Evolutionary conservation across 2,329 filamentous ascomycete genomes (phyloP), one percentile per base, ranked within the genome.

Genomic region (Beauveria varroae): DNA sequence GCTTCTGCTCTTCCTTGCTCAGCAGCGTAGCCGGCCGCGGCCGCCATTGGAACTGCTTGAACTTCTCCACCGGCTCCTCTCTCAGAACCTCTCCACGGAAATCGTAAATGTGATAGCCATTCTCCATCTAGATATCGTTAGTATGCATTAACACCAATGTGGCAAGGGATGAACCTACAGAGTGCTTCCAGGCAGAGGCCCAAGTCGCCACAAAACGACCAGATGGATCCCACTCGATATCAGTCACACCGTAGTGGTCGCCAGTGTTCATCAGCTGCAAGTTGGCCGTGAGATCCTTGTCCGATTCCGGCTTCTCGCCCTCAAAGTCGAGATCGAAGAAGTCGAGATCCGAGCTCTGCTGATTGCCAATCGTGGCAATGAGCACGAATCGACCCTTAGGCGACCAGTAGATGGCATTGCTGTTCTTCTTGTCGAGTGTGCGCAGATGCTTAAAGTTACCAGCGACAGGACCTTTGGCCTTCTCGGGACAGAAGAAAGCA

Each of bases 381-480:
- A 98, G 88, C 43, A 98, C 93, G 71, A 99, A 99, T 54, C 95
- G 88, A 59, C 95, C 95, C 75, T 88, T 91, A 26, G 95, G 95
- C 22, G 92, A 96, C 95, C 95, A 99, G 86, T 98, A 98, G 72
- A 99, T 99, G 66, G 91, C 93, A 72, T 99, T 99, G 84, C 90
- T 96, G 79, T 96, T 98, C 86, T 98, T 98, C 86, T 98, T 98
- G 70, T 99, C 95, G 61, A 96, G 82, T 9, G 93, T 98, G 65
- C 92, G 87, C 67, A 98, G 87, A 73, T 96, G 91, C 81, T 93
- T 96, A 84, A 98, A 99, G 82, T 96, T 97, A 65, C 95, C 95
- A 40, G 90, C 81, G 26, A 84, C 82, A 57, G 84, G 73, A 30
- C 83, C 91, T 84, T 98, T 99, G 70, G 85, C 79, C 81, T 96